Conservation (phyloP, 2,329 filamentous ascomycete genomes). For the Bisporella sp. region DNA sequence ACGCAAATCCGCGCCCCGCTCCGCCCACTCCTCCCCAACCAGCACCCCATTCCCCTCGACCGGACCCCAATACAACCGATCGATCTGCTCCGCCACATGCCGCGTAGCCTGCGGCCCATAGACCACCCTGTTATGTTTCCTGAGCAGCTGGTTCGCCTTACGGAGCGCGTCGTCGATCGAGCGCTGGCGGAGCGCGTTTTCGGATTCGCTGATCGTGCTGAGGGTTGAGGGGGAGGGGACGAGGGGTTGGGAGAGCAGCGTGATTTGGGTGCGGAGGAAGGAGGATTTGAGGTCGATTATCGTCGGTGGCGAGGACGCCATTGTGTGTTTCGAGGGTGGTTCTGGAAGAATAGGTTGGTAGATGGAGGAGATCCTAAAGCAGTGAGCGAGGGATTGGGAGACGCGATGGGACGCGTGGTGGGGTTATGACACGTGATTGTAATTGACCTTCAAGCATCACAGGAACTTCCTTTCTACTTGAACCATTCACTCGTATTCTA, state of each 20-base stretch:
- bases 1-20: constrained; percentile 29
- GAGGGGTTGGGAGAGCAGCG: constrained; percentile 53
- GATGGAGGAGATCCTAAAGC: constrained; percentile 5
- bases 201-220: constrained; percentile 19
- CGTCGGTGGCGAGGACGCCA: constrained; percentile 38
- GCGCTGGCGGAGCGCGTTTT: constrained; percentile 32
- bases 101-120: constrained; percentile 64
- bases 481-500: no score
- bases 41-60: constrained; percentile 30
- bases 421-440: constrained; percentile 1
- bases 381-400: not conserved
- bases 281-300: constrained; percentile 55
- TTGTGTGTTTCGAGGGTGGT: constrained; percentile 5
- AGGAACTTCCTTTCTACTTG: not conserved
- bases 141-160: constrained; percentile 53
- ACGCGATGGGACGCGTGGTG: not conserved
- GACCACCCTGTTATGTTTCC: constrained; percentile 57
- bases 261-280: constrained; percentile 58
- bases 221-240: constrained; percentile 47
- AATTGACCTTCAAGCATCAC: not conserved
- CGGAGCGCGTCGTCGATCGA: constrained; percentile 49
- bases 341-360: not conserved
- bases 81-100: constrained; percentile 67
- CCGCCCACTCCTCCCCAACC: constrained; percentile 31
- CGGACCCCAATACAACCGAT: constrained; percentile 51